Evolutionary conservation across 768 basidiomycete genomes (phyloP), one percentile per base, ranked within the genome.

Genomic region (Mycena kentingensis): DNA sequence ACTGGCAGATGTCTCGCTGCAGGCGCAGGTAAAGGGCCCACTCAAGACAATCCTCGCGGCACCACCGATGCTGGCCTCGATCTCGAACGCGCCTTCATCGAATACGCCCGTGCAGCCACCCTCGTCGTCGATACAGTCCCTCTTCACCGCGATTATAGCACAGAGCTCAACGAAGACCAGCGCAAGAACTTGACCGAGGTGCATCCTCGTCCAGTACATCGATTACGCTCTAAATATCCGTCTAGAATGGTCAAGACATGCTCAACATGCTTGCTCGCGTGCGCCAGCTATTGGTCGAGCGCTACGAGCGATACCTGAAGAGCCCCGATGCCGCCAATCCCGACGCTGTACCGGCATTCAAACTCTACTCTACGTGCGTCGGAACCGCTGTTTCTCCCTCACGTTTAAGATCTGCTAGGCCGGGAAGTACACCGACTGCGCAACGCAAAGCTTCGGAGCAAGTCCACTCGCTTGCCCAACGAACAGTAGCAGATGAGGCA

Each of bases 61-160:
- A 50, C 4, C 26, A 15, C 29, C 28, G 54, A 50, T 16, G 16
- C 27, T 2, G 48, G 43, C 4, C 19, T 38, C 13, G 83, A 92
- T 65, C 71, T 84, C 42, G 87, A 91, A 64, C 72, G 68, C n/a
- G 87, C 85, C 1, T 92, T 90, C 66, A 74, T 91, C 16, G 76
- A 82, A 55, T 82, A 80, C 44, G 89, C 89, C 3, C 81, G 76
- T 54, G 87, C 89, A 8, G 88, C 88, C 0, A 89, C 87, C 1
- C 72, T 92, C 51, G 87, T 90, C 5, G 78, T 90, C 11, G 88
- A 93, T 72, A 85, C 81, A 58, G 72, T 93, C n/a, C 90, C 90
- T 0, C 70, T 73, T 1, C 90, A 92, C 70, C 72, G 76, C 47
- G 84, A 89, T 37, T 92, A 87, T 64, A 61, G 76, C 28, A 72